Percentiles rank a stretch among this genome's conserved stretches.
These are phyloP conservation scores for Oryza meyeriana DNA, from an alignment of 176 grass and related monocot species.

Conservation along the genomic window DNA sequence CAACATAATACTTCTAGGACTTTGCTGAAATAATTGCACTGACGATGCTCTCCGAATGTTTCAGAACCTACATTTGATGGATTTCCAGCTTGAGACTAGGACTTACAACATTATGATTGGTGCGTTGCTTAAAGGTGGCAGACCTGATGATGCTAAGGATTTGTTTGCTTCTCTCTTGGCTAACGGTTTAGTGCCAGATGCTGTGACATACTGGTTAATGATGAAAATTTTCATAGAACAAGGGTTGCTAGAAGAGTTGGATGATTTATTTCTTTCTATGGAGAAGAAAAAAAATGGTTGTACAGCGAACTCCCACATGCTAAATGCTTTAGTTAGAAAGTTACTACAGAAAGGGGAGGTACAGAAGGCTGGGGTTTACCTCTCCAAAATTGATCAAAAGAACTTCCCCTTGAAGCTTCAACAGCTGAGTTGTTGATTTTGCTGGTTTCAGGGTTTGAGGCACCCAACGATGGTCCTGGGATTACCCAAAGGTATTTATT, in stretches of 20 bases:
- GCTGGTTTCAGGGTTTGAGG: neutral
- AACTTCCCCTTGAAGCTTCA: neutral
- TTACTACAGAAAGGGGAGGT: neutral
- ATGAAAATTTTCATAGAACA: neutral
- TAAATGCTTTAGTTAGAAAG: slow-evolving; percentile 21
- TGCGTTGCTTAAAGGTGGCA: neutral
- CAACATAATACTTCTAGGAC: neutral
- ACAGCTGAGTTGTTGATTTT: neutral
- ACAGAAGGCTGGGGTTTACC: neutral
- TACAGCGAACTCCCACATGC: neutral
- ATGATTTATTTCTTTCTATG: neutral
- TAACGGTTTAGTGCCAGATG: neutral
- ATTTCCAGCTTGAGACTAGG: neutral
- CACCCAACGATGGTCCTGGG: no score
- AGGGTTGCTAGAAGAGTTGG: neutral
- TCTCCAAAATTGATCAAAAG: neutral
- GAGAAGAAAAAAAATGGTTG: slow-evolving; percentile 18
- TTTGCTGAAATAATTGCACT: neutral
- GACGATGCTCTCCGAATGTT: neutral
- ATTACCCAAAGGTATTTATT: no score
- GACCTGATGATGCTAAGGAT: neutral
- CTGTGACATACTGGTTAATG: neutral
- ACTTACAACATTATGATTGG: neutral
- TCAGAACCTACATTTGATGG: neutral
- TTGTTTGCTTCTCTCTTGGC: neutral